Evolutionary conservation across 2,329 filamentous ascomycete genomes (phyloP), one percentile per base, ranked within the genome.

Genomic region (Ophiostoma sp.): DNA sequence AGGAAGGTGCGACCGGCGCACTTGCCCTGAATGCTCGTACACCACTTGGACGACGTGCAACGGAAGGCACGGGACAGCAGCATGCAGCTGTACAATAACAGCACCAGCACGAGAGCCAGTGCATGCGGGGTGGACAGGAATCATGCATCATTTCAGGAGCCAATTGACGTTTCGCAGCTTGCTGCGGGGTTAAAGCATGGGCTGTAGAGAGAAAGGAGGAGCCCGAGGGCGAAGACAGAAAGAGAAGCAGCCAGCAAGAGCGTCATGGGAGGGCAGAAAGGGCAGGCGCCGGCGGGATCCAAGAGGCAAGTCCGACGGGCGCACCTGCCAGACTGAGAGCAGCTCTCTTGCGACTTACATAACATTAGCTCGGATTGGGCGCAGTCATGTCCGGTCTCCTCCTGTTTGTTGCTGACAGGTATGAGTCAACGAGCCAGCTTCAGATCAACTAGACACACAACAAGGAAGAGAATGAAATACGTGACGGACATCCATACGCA

Each of bases 1-100:
- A 40, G 40, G 60, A 63, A 63, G 60, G 60, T 18, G 60, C 60
- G 40, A 44, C 60, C 40, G 60, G 12, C 11, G 55, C 55, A 14
- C 55, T 14, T 60, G 27, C 27, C 55, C 3, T 18, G 49, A 52
- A 16, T 52, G n/a, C n/a, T n/a, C n/a, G n/a, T n/a, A 18, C 49
- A 52, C 49, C n/a, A 27, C 5, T 27, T 27, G 27, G 27, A 27
- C 27, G 27, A 27, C 27, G 27, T 27, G 2, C 27, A 27, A 27
- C 27, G 27, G 27, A 27, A 27, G 27, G 27, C 27, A 27, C 27
- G 27, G 27, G 27, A 27, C 27, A 27, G 16, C 49, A 18, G 49
- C 5, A 4, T 18, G 45, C 45, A 44, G 42, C 12, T 5, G 12
- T n/a, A 16, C 0, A 14, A 27, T 16, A 47, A n/a, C 45, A 4